Conservation (phyloP, 331 rosid species). For the Stylosanthes scabra region DNA sequence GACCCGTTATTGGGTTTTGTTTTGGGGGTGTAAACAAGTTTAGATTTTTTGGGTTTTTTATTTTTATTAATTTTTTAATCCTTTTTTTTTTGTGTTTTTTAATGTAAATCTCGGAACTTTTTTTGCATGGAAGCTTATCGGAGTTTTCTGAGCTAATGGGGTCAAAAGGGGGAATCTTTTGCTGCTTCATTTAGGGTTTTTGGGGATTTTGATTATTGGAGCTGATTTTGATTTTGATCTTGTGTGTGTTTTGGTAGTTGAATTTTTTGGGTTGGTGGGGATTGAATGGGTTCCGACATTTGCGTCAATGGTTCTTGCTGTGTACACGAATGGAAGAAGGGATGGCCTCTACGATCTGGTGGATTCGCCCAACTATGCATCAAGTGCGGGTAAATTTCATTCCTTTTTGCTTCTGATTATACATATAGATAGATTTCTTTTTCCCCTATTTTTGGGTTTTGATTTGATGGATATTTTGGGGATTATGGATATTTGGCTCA, state of each 20-base stretch:
- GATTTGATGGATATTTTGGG: constrained; percentile 45
- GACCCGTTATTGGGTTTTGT: constrained; percentile 38
- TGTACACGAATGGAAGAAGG: constrained; percentile 76
- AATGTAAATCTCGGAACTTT: constrained; percentile 40
- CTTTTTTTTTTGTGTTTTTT: constrained; percentile 4
- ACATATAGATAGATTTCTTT: not conserved
- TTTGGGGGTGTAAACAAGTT: constrained; percentile 44
- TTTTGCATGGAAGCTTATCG: constrained; percentile 37
- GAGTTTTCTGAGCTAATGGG: constrained; percentile 2
- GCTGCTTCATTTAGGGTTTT: constrained; percentile 12
- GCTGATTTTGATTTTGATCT: constrained; percentile 51
- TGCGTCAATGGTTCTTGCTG: constrained; percentile 70
- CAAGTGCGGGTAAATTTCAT: constrained; percentile 80
- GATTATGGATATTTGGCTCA: constrained; percentile 39
- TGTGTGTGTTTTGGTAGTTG: constrained; percentile 28
- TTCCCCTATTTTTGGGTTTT: constrained; percentile 29
- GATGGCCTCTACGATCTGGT: constrained; percentile 93
- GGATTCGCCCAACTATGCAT: constrained; percentile 90
- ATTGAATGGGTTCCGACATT: constrained; percentile 74
- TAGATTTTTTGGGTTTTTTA: constrained; percentile 4
- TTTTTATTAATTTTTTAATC: not conserved
- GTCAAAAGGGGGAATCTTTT: constrained; percentile 33
- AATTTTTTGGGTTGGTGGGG: constrained; percentile 37
- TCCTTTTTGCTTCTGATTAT: constrained; percentile 31
- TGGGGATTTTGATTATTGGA: constrained; percentile 51